Conservation (phyloP, 2,329 filamentous ascomycete species). For the Cercospora nicotianae region DNA sequence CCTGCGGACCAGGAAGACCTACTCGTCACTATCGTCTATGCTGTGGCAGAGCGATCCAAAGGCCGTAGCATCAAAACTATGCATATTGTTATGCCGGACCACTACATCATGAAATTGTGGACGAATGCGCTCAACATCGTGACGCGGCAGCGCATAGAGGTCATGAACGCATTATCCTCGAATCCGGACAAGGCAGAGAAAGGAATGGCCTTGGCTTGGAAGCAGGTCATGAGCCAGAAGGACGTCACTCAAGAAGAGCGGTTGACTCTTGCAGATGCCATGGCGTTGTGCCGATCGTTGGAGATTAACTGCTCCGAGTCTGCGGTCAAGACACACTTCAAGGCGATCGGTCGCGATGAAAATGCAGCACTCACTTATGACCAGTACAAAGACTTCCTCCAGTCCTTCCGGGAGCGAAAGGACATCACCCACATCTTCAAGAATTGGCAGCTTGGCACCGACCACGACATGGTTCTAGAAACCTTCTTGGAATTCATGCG, state of each 20-base stretch:
- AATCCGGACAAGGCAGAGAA: conserved; percentile 73
- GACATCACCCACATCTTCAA: conserved; percentile 77
- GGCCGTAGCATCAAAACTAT: conserved; percentile 71
- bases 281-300: conserved; percentile 80
- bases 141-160: conserved; percentile 79
- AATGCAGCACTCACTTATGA: conserved; percentile 70
- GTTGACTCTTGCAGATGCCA: conserved; percentile 75
- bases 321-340: conserved; percentile 72
- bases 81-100: conserved; percentile 78
- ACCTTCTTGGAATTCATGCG: conserved; percentile 77
- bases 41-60: conserved; percentile 73
- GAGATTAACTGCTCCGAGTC: conserved; percentile 86
- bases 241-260: conserved; percentile 63
- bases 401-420: conserved; percentile 76
- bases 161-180: conserved; percentile 85
- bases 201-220: conserved; percentile 68
- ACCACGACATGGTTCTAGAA: conserved; percentile 64
- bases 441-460: conserved; percentile 48
- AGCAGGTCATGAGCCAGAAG: conserved; percentile 73
- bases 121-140: conserved; percentile 80
- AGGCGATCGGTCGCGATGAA: conserved; percentile 65
- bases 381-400: conserved; percentile 82
- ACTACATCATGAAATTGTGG: conserved; percentile 74
- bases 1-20: conserved; percentile 65
- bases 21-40: conserved; percentile 91